A percentile compares a stretch with the other conserved stretches of the same genome.
phyloP scores from a whole-genome alignment of 139 green algal species.

The Tetradesmus obliquus region DNA sequence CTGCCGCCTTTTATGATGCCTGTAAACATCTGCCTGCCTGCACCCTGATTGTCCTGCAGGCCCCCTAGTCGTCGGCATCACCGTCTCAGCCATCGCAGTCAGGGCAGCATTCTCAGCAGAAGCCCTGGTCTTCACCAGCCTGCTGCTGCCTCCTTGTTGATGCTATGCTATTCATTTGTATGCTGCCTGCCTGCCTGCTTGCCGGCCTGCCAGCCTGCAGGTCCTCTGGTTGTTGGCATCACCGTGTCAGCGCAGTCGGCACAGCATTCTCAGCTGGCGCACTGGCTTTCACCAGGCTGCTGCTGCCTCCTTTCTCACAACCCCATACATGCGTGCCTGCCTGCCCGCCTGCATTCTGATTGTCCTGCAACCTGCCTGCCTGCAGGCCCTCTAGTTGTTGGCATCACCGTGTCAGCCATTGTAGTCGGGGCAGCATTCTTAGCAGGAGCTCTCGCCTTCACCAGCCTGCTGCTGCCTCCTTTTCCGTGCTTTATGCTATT shows the following conservation, averaged over 20 bases:
- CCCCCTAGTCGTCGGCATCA: too few species aligned
- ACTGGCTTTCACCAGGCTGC: background rate
- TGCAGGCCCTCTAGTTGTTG: background rate
- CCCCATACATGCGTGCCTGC: too few species aligned
- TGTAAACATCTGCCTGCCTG: too few species aligned
- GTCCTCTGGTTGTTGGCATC: constrained; percentile 2
- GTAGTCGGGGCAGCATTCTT: too few species aligned
- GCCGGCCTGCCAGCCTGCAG: background rate
- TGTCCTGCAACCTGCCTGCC: background rate
- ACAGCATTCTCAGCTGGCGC: constrained; percentile 19
- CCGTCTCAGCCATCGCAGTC: too few species aligned
- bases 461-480: background rate
- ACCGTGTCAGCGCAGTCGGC: constrained; percentile 24
- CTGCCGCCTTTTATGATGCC: background rate
- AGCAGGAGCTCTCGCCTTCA: background rate
- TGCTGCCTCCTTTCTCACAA: too few species aligned
- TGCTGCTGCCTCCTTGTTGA: too few species aligned
- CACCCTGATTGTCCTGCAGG: too few species aligned
- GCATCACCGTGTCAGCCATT: background rate
- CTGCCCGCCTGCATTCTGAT: too few species aligned
- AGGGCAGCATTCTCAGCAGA: too few species aligned
- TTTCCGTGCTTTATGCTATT: background rate
- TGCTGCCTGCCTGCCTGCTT: background rate
- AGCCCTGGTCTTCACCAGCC: too few species aligned
- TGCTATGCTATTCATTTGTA: background rate